Conservation (phyloP, 805 yeast genomes). For the Vanderwaltozyma verrucispora region DNA sequence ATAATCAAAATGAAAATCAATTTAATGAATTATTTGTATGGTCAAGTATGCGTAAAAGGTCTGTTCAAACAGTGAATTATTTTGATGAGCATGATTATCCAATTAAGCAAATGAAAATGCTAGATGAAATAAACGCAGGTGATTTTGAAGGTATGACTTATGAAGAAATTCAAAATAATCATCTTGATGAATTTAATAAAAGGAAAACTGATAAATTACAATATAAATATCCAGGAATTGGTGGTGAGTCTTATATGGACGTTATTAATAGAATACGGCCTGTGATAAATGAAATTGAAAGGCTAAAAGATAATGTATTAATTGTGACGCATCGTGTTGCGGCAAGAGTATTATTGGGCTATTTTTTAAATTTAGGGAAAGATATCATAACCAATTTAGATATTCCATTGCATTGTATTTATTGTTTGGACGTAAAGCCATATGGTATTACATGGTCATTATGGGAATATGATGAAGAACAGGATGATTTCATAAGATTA, state of each 20-base stretch:
- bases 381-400: constrained; percentile 82
- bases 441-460: constrained; percentile 91
- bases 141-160: constrained; percentile 88
- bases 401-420: constrained; percentile 86
- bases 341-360: constrained; percentile 75
- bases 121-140: constrained; percentile 91
- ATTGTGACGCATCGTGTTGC: constrained; percentile 87
- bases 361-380: constrained; percentile 72
- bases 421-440: constrained; percentile 84
- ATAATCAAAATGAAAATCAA: constrained; percentile 18
- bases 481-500: constrained; percentile 69
- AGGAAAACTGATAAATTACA: constrained; percentile 68
- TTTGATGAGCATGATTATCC: constrained; percentile 69
- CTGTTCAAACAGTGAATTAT: constrained; percentile 65
- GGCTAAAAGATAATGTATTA: constrained; percentile 78
- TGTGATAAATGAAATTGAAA: constrained; percentile 81
- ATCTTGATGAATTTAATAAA: constrained; percentile 70
- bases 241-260: constrained; percentile 92
- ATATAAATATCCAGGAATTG: constrained; percentile 95
- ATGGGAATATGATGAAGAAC: constrained; percentile 72
- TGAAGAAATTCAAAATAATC: constrained; percentile 60
- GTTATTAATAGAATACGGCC: constrained; percentile 86
- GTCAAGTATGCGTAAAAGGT: constrained; percentile 78
- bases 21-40: constrained; percentile 76
- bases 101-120: constrained; percentile 81